Evolutionary conservation across 2,329 filamentous ascomycete genomes (phyloP).

Genomic region (Onygenales sp.): DNA sequence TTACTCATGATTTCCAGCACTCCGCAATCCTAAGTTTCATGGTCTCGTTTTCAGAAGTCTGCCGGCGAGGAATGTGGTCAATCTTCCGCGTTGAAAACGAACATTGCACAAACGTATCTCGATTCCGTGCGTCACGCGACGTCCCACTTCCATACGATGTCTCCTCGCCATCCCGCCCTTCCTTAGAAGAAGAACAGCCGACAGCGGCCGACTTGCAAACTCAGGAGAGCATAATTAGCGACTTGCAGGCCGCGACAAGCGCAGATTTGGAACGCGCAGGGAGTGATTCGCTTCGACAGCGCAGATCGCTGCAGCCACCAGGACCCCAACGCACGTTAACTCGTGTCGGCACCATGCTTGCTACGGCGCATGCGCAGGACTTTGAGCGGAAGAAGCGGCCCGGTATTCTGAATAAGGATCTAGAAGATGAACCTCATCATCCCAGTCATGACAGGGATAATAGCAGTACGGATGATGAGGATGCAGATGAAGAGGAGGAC

Average conservation of each 20-base stretch:
- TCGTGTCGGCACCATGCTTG: slow-evolving; percentile 58
- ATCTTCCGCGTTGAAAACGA: slow-evolving; percentile 96
- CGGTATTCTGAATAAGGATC: slow-evolving; percentile 30
- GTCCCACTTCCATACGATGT: slow-evolving; percentile 72
- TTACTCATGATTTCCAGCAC: slow-evolving; percentile 69
- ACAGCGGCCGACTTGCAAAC: too few relatives aligned
- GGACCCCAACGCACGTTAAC: slow-evolving; percentile 26
- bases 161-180: slow-evolving; percentile 11
- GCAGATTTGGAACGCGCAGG: not conserved
- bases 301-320: not conserved
- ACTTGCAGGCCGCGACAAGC: not conserved
- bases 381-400: slow-evolving; percentile 69
- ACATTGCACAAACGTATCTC: slow-evolving; percentile 82
- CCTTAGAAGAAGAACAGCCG: not conserved
- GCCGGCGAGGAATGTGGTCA: slow-evolving; percentile 82
- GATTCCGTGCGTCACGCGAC: slow-evolving; percentile 83
- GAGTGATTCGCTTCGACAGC: not conserved
- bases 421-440: slow-evolving; percentile 24
- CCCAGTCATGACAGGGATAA: slow-evolving; percentile 22
- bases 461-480: slow-evolving; percentile 28
- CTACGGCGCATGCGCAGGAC: slow-evolving; percentile 78
- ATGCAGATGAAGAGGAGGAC: slow-evolving; percentile 25
- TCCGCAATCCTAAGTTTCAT: slow-evolving; percentile 73
- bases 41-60: slow-evolving; percentile 67
- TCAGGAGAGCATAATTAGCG: not conserved